Evolutionary conservation across 1,139 yeast genomes (phyloP), one percentile per base, ranked within the genome.

Genomic region (Casaregolazyma suthepensis): DNA sequence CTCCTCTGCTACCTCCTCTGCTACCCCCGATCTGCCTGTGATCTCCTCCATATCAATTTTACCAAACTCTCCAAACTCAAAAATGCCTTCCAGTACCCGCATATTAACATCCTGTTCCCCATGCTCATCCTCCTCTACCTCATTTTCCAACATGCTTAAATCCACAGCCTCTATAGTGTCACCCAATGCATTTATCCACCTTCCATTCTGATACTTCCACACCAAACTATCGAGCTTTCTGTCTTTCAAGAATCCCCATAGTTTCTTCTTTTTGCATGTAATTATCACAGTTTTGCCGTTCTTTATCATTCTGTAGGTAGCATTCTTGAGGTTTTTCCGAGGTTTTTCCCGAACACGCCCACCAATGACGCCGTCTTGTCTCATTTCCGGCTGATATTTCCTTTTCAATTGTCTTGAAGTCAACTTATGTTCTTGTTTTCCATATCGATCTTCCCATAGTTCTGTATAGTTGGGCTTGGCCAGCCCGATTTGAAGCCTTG

Each of bases 191-290:
- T 89, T 89, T 61, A 76, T 78, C 99, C 99, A 93, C 46, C 76
- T 77, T 0, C 88, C 88, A 56, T 83, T 77, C 15, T 68, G 72
- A 65, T 79, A 91, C 53, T 72, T 72, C 69, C 76, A 80, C 0
- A 86, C 85, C 61, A 90, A 74, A 60, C 85, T 93, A 46, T 79
- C 76, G 1, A 76, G 66, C 2, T 78, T 74, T 61, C 79, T 82
- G 59, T 80, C 78, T 70, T 87, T 85, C 60, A 86, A 91, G 56
- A 82, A 75, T 9, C 98, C 98, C 99, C 99, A 93, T 46, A 93
- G 75, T 63, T 89, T 89, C 23, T 84, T 82, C 70, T 87, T 87
- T 62, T 76, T 77, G 57, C 83, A 74, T 62, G 80, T 81, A 56
- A 83, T 70, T 20, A 63, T 59, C 46, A 59, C 54, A 51, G 83